Conservation (phyloP, 371 early-diverging fungal species). For the Mortierella sp. region DNA sequence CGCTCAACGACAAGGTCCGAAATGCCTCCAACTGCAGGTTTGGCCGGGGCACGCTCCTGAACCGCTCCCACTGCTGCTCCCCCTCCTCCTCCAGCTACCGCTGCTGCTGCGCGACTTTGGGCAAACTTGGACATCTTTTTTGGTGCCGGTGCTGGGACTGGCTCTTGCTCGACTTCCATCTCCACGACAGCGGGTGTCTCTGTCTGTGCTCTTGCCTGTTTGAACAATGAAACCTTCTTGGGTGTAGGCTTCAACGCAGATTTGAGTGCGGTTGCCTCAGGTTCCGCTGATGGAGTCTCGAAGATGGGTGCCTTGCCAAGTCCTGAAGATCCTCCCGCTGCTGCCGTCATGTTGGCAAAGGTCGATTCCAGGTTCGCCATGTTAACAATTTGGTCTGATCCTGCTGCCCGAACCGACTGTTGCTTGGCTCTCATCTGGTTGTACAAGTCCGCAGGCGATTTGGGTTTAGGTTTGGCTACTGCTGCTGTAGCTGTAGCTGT, state of each 20-base stretch:
- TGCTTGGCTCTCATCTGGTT: slow-evolving; percentile 40
- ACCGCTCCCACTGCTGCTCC: neutral
- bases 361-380: slow-evolving; percentile 46
- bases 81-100: neutral
- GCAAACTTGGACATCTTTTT: slow-evolving; percentile 49
- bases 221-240: slow-evolving; percentile 44
- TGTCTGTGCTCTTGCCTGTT: slow-evolving; percentile 25
- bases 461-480: slow-evolving; percentile 24
- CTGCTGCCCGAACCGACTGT: slow-evolving; percentile 20
- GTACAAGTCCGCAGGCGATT: slow-evolving; percentile 46
- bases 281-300: neutral
- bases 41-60: slow-evolving; percentile 9
- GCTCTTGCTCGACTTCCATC: neutral
- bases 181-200: slow-evolving; percentile 1
- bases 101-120: slow-evolving; percentile 33
- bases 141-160: slow-evolving; percentile 6
- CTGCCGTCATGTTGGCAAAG: slow-evolving; percentile 21
- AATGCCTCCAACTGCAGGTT: slow-evolving; percentile 22
- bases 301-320: slow-evolving; percentile 8
- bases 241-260: slow-evolving; percentile 42
- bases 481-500: neutral
- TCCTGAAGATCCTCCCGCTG: neutral
- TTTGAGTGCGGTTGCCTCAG: slow-evolving; percentile 24
- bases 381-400: slow-evolving; percentile 34
- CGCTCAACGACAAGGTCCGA: slow-evolving; percentile 31